Evolutionary conservation across 2,329 filamentous ascomycete genomes (phyloP).

Genomic region (Pseudocercospora macadamiae): DNA sequence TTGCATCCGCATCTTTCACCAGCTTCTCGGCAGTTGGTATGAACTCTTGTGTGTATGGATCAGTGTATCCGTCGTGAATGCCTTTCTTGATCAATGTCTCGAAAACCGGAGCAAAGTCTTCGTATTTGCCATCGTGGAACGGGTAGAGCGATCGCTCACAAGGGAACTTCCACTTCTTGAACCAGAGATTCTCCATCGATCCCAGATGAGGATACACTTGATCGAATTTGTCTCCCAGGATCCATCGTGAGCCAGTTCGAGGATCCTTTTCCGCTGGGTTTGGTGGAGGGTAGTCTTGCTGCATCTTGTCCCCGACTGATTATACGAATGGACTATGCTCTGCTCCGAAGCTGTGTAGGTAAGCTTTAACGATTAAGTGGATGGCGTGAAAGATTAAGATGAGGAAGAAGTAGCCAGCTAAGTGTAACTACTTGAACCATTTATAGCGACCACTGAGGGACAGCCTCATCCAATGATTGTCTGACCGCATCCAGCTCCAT

Average conservation of each 20-base stretch:
- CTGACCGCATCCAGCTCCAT: neutral
- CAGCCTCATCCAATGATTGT: neutral
- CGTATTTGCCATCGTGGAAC: slow-evolving; percentile 37
- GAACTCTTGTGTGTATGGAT: slow-evolving; percentile 42
- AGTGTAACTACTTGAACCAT: neutral
- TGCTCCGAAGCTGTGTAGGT: too few species aligned
- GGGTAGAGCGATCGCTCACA: slow-evolving; percentile 36
- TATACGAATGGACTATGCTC: neutral
- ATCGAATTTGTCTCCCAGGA: slow-evolving; percentile 52
- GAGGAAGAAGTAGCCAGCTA: neutral
- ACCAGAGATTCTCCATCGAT: slow-evolving; percentile 59
- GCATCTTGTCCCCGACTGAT: neutral
- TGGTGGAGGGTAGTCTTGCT: slow-evolving; percentile 6
- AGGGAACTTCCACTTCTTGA: slow-evolving; percentile 42
- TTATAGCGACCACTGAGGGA: neutral
- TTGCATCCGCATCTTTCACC: slow-evolving; percentile 35
- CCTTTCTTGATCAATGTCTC: slow-evolving; percentile 39
- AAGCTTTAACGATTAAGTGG: neutral
- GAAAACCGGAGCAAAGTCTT: slow-evolving; percentile 45
- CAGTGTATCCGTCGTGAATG: slow-evolving; percentile 44
- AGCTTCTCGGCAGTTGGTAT: slow-evolving; percentile 39
- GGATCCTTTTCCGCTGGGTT: slow-evolving; percentile 33
- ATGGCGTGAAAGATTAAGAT: neutral
- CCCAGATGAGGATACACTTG: slow-evolving; percentile 59
- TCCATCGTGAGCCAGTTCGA: slow-evolving; percentile 39